These are phyloP conservation scores for Tricholoma sp. DNA, from an alignment of 768 basidiomycete species.

Conservation along the genomic window DNA sequence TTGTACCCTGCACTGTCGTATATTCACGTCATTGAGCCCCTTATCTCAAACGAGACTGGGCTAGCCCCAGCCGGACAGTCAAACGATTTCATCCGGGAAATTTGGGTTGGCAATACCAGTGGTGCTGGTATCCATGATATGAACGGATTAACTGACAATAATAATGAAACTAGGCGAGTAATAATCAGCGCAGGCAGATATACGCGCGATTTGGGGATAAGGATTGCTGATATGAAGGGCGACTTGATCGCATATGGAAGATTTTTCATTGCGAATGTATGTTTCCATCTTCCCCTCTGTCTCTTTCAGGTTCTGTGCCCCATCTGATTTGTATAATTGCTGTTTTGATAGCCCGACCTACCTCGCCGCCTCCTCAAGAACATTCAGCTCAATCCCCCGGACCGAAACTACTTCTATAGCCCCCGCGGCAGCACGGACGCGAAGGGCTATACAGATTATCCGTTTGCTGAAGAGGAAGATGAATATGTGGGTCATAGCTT, in stretches of 20 bases:
- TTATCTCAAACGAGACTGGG: conserved; percentile 11
- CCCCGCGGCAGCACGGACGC: conserved; percentile 14
- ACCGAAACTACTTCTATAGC: conserved; percentile 23
- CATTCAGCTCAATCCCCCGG: conserved; percentile 19
- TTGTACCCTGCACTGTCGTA: conserved; percentile 38
- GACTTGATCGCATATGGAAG: conserved; percentile 33
- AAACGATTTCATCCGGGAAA: conserved; percentile 32
- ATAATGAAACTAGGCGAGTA: conserved; percentile 1
- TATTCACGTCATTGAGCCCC: conserved; percentile 38
- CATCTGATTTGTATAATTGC: background rate
- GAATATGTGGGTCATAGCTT: no score
- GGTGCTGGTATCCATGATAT: background rate
- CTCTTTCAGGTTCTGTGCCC: background rate
- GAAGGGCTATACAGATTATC: conserved; percentile 27
- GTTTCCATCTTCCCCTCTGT: conserved; percentile 5
- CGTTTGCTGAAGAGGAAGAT: background rate
- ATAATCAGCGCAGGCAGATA: conserved; percentile 33
- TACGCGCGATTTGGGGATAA: conserved; percentile 23
- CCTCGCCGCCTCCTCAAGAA: conserved; percentile 23
- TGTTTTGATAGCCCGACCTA: conserved; percentile 25
- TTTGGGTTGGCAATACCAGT: conserved; percentile 26
- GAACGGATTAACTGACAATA: background rate
- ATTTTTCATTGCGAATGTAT: conserved; percentile 32
- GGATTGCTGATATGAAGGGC: conserved; percentile 23
- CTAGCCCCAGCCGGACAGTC: conserved; percentile 4